Evolutionary conservation across 1,284 basidiomycete genomes (phyloP), one percentile per base, ranked within the genome.

Genomic region (Sanghuangporus baumii): DNA sequence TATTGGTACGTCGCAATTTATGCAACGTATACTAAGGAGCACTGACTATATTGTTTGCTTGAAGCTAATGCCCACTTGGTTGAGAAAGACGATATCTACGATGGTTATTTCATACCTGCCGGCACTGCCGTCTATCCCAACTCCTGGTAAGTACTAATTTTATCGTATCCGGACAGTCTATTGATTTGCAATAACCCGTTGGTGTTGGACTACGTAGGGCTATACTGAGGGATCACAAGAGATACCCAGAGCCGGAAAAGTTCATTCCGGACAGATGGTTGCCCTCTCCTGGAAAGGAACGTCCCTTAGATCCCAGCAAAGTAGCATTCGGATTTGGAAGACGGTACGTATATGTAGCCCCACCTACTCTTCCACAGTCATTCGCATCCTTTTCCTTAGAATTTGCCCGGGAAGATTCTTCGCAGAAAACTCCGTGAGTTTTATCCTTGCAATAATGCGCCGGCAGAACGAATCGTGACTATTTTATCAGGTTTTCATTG

Each of bases 201-300:
- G 16, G 20, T 11, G 47, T 46, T 14, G 34, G 7, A 12, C 18
- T 12, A 4, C 16, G 5, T 26, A 78, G 74, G 88, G 88, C 23
- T 68, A 65, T 41, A 67, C 26, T 14, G n/a, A 61, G 56, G 12
- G 47, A 62, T 20, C 61, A 46, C 11, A 26, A 18, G 37, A 40
- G 31, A 18, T 64, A 60, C 26, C 59, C 59, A 0, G 55, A 64
- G 6, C 63, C 63, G 3, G 54, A 52, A 2, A 43, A 57, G 48
- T 64, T 64, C 37, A 57, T 20, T 3, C 63, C 63, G 7, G 63
- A 64, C 14, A 50, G 62, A 36, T 63, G 57, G 57, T 14, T 63
- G n/a, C 34, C 58, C 2, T 26, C 14, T 5, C 3, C 16, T 6
- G 58, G 52, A 2, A 2, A 55, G 26, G 52, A 52, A 8, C 26